Evolutionary conservation across 2,329 filamentous ascomycete genomes (phyloP).

Genomic region (Pseudogymnoascus sp.): DNA sequence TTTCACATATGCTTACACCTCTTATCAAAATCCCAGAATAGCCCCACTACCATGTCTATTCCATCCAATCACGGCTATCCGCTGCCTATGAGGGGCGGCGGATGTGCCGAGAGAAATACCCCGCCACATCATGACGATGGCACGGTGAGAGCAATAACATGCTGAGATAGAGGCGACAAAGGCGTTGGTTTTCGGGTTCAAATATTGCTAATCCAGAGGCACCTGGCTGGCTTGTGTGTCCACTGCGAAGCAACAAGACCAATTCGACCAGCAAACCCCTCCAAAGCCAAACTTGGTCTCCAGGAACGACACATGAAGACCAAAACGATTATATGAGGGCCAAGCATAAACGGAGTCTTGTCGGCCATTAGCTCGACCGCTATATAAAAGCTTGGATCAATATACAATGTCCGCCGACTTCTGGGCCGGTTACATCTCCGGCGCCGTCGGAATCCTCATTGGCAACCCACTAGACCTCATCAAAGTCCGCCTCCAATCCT

Average conservation of each 20-base stretch:
- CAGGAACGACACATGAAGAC: background rate
- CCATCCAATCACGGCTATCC: background rate
- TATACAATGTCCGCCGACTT: constrained; percentile 58
- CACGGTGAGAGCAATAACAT: background rate
- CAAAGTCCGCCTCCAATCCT: constrained; percentile 68
- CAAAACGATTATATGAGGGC: background rate
- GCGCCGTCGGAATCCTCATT: constrained; percentile 76
- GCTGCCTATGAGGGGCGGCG: background rate
- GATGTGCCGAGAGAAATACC: constrained; percentile 2
- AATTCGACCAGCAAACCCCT: background rate
- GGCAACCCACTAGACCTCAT: constrained; percentile 79
- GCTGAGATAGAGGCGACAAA: constrained; percentile 1
- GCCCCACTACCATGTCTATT: background rate
- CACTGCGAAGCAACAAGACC: background rate
- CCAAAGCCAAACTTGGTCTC: background rate
- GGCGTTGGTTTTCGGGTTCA: background rate
- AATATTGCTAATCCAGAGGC: constrained; percentile 8
- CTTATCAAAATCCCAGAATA: background rate
- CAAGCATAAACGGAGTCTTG: background rate
- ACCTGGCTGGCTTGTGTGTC: background rate
- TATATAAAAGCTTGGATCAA: background rate
- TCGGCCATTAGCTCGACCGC: background rate
- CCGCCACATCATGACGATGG: background rate
- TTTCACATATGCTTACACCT: background rate
- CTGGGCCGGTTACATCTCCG: constrained; percentile 86